Evolutionary conservation across 768 basidiomycete species (phyloP), one percentile per base, ranked within the genome.

Genomic region (Pleurotus citrinopileatus): DNA sequence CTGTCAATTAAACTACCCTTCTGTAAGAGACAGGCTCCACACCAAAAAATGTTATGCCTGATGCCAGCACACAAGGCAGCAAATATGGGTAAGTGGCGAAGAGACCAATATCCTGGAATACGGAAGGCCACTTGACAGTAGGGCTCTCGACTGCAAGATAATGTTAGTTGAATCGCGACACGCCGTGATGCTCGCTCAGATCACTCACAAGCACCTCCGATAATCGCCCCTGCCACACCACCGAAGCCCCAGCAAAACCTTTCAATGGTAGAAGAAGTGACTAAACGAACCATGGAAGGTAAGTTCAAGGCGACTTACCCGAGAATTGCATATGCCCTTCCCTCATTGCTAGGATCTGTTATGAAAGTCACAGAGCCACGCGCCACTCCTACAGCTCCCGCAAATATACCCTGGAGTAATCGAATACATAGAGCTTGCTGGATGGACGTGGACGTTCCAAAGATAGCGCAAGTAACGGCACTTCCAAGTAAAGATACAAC

Each of bases 221-320:
- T 79, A 50, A 94, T 87, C 42, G 89, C 89, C 40, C 93, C 93
- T 42, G 86, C 82, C 10, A 94, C 91, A 81, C 95, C 97, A 57
- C 96, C 97, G 59, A 98, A 82, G 56, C 94, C 95, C 97, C 96
- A 97, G 60, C 87, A 91, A 68, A 96, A 97, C 9, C 89, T 92
- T 54, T 13, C 26, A 53, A 45, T 55, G 27, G 37, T 45, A 26
- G 23, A 50, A 44, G 25, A 38, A 52, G 55, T 46, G 47, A 58
- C 40, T 40, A 37, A 36, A 27, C 20, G 52, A 51, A 40, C 37
- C 19, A 45, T n/a, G 19, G 57, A 38, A 38, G 25, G 17, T 51
- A 23, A 28, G 44, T 40, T 42, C 26, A 28, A n/a, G n/a, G n/a
- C 34, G 43, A 60, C 71, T 59, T 58, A 89, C 83, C 94, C 95